These are phyloP conservation scores for Chalara sp. DNA, from an alignment of 2,329 filamentous ascomycete species.

Conservation along the genomic window DNA sequence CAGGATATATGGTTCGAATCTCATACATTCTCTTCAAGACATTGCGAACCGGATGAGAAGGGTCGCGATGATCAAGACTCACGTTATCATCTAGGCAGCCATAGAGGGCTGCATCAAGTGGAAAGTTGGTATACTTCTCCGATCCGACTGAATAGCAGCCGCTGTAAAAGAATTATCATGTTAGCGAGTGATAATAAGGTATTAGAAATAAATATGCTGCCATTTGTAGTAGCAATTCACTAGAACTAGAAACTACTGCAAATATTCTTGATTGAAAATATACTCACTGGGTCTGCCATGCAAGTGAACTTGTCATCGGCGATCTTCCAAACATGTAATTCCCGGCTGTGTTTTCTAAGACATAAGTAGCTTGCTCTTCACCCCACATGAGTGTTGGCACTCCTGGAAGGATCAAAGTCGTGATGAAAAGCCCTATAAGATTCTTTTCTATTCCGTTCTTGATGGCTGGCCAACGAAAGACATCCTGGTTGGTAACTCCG, in stretches of 20 bases:
- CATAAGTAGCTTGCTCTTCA: constrained; percentile 59
- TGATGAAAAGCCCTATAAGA: constrained; percentile 51
- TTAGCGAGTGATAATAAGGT: too few relatives aligned
- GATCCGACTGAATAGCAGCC: constrained; percentile 54
- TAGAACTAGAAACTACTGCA: too few relatives aligned
- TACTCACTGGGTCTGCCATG: constrained; percentile 50
- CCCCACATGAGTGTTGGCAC: constrained; percentile 56
- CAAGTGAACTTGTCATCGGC: constrained; percentile 52
- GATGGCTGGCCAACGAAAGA: constrained; percentile 57
- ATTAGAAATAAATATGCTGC: too few relatives aligned
- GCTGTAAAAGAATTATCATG: background rate
- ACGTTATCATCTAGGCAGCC: constrained; percentile 53
- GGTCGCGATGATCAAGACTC: constrained; percentile 55
- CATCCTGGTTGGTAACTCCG: constrained; percentile 59
- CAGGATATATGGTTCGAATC: constrained; percentile 47
- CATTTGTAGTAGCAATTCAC: too few relatives aligned
- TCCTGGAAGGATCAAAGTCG: constrained; percentile 52
- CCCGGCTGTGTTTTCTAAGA: constrained; percentile 54
- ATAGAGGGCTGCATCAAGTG: constrained; percentile 42
- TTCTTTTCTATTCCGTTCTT: constrained; percentile 49
- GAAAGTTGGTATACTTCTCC: constrained; percentile 51
- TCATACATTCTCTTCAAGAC: constrained; percentile 56
- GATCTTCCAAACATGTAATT: constrained; percentile 62
- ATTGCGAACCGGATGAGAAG: constrained; percentile 53
- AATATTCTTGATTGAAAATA: too few relatives aligned